Evolutionary conservation across 345 rosid genomes (phyloP).

Genomic region (Capsella bursapastoris): DNA sequence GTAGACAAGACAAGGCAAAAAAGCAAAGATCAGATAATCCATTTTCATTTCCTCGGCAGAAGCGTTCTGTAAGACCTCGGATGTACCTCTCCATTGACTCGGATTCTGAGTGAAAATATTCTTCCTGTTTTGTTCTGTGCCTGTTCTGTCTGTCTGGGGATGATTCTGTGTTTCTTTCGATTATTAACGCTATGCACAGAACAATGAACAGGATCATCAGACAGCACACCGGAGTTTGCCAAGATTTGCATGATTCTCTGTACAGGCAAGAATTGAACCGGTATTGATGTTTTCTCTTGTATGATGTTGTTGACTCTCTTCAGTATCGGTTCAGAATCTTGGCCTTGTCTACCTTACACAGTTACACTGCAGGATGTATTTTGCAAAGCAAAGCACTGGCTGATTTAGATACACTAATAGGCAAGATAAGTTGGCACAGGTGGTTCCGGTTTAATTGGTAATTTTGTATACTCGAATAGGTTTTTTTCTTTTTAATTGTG

Average conservation of each 20-base stretch:
- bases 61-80: constrained; percentile 87
- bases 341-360: constrained; percentile 32
- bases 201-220: constrained; percentile 34
- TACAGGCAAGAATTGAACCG: constrained; percentile 37
- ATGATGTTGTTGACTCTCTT: constrained; percentile 22
- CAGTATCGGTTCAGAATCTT: constrained; percentile 34
- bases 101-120: constrained; percentile 61
- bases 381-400: constrained; percentile 42
- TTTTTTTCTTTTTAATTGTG: constrained; percentile 1
- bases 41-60: constrained; percentile 79
- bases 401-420: constrained; percentile 36
- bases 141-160: constrained; percentile 34
- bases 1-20: constrained; percentile 68
- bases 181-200: constrained; percentile 45
- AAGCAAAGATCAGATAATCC: constrained; percentile 75
- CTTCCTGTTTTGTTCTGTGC: constrained; percentile 35
- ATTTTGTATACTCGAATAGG: constrained; percentile 45
- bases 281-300: constrained; percentile 24
- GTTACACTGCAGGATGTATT: constrained; percentile 35
- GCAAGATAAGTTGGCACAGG: constrained; percentile 29
- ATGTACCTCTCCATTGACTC: constrained; percentile 77
- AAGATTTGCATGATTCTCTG: constrained; percentile 33
- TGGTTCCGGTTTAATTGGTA: constrained; percentile 31
- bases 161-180: constrained; percentile 49
- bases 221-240: constrained; percentile 30